phyloP scores from a whole-genome alignment of 2,329 filamentous ascomycete genomes.

The Decorospora gaudefroyi region DNA sequence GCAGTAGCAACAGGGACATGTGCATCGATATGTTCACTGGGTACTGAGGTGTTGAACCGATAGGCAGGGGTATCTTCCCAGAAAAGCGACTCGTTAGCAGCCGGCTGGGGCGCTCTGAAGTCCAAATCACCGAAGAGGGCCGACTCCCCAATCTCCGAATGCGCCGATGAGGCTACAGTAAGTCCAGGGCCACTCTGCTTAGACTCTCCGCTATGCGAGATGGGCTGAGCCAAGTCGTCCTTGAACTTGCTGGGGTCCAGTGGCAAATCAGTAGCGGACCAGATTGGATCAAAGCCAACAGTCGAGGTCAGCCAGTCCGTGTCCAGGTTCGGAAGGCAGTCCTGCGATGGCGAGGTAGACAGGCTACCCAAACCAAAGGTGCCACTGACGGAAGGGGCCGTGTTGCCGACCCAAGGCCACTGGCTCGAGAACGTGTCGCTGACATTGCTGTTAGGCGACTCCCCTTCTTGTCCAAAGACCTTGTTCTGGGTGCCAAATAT shows the following conservation, averaged over 20 bases:
- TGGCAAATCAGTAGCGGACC: constrained; percentile 50
- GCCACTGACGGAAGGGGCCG: constrained; percentile 31
- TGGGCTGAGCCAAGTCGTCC: constrained; percentile 43
- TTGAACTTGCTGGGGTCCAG: constrained; percentile 47
- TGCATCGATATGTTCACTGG: constrained; percentile 29
- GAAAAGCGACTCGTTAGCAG: constrained; percentile 42
- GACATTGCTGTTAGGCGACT: constrained; percentile 43
- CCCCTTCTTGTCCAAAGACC: constrained; percentile 35
- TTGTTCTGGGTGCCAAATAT: constrained; percentile 35
- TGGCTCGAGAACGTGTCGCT: constrained; percentile 39
- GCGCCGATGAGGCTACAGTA: constrained; percentile 48
- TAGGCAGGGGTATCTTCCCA: constrained; percentile 48
- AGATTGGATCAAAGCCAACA: constrained; percentile 44
- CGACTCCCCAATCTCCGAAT: constrained; percentile 48
- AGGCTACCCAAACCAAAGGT: constrained; percentile 44
- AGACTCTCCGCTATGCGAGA: constrained; percentile 50
- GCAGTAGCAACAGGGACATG: constrained; percentile 33
- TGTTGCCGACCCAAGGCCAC: constrained; percentile 42
- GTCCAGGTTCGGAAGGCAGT: constrained; percentile 44
- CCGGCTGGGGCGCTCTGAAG: constrained; percentile 36
- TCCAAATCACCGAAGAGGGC: constrained; percentile 44
- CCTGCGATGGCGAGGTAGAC: constrained; percentile 48
- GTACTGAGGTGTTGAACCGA: constrained; percentile 33
- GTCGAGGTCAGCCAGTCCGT: constrained; percentile 45
- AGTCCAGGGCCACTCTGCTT: constrained; percentile 48